Conservation (phyloP, 2,329 filamentous ascomycete species). For the Blastomyces parvus region DNA sequence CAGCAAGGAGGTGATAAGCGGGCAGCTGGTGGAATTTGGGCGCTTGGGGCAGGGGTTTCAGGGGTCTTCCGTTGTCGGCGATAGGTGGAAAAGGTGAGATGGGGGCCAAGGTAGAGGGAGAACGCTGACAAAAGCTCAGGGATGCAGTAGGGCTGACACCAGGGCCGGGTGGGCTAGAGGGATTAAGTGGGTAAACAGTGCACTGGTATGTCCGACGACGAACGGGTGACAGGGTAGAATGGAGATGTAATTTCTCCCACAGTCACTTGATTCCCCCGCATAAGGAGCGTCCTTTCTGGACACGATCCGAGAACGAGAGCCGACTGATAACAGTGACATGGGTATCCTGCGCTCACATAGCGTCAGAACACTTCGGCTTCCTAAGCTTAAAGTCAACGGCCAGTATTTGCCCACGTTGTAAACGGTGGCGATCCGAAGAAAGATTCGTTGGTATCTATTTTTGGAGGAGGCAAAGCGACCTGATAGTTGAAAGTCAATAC, state of each 20-base stretch:
- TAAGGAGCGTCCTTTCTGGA: background rate
- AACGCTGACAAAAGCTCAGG: background rate
- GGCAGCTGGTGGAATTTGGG: background rate
- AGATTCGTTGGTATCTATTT: background rate
- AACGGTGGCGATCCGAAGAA: background rate
- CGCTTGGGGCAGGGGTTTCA: background rate
- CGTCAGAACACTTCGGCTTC: background rate
- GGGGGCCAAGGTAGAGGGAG: background rate
- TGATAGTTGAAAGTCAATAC: background rate
- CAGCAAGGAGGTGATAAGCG: background rate
- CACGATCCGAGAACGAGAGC: no score
- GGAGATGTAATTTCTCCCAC: background rate
- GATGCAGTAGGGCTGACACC: background rate
- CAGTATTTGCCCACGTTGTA: background rate
- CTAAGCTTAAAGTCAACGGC: background rate
- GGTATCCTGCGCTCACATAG: background rate
- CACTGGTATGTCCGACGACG: background rate
- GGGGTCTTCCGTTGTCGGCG: background rate
- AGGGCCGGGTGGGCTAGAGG: background rate
- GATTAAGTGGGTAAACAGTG: background rate
- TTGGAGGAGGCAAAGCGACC: background rate
- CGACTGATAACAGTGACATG: background rate
- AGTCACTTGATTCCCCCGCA: background rate
- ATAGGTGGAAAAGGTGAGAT: background rate
- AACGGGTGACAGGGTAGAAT: background rate